Evolutionary conservation across 345 rosid species (phyloP), one percentile per base, ranked within the genome.

Genomic region (Fremontodendron californicum): DNA sequence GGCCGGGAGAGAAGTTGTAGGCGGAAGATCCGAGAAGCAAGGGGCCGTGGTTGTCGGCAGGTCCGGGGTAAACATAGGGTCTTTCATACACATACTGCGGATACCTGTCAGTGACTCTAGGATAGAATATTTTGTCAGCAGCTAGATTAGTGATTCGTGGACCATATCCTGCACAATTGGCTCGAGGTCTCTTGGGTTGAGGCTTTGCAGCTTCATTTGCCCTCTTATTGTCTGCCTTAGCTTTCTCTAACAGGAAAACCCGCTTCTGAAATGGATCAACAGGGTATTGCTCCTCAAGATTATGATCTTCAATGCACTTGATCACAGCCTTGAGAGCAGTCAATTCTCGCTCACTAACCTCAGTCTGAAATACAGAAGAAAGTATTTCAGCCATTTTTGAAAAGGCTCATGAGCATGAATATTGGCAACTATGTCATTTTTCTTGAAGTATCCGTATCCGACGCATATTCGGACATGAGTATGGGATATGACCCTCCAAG

Each of bases 131-230:
- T 77, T 85, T 90, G 66, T 83, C 89, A 66, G 86, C 81, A 77
- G 85, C 79, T 68, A 77, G 13, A 25, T 76, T 85, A 70, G 84
- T 73, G 33, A 87, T 85, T 21, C 92, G 93, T 11, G 92, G 90
- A 21, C 84, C 91, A 75, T 81, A 89, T 79, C 94, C 93, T 18
- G 74, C 88, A 46, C 87, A 87, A 65, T 78, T 88, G n/a, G 93
- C 93, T 69, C 95, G 94, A 64, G 97, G 97, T 79, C 99, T 89
- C n/a, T n/a, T n/a, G n/a, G n/a, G n/a, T n/a, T n/a, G n/a, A n/a
- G n/a, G n/a, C n/a, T n/a, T n/a, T n/a, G n/a, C n/a, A n/a, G n/a
- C n/a, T n/a, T n/a, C n/a, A n/a, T n/a, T n/a, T n/a, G n/a, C n/a
- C n/a, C n/a, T n/a, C n/a, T n/a, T n/a, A n/a, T n/a, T n/a, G n/a